Evolutionary conservation across 1,284 basidiomycete genomes (phyloP).

Genomic region (Sporisorium exsertum): DNA sequence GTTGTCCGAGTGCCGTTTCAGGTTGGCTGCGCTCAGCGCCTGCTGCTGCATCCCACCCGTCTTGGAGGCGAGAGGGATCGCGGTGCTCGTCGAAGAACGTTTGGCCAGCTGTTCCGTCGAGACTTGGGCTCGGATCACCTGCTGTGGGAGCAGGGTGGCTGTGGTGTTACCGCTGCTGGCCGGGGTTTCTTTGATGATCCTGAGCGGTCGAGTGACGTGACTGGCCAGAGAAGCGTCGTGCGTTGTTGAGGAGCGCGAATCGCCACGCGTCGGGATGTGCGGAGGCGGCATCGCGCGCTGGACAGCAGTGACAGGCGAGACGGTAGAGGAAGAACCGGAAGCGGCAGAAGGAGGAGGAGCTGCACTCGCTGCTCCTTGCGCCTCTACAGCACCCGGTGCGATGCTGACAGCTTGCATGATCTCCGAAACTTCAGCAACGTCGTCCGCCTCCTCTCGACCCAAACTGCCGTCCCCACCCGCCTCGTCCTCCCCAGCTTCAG

Average conservation of each 20-base stretch:
- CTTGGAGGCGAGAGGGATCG: neutral
- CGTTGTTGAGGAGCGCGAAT: conserved; percentile 18
- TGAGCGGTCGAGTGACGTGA: conserved; percentile 39
- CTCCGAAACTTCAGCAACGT: conserved; percentile 43
- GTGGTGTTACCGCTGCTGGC: neutral
- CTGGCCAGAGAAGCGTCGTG: neutral
- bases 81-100: neutral
- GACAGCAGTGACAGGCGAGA: conserved; percentile 12
- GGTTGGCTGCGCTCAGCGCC: conserved; percentile 29
- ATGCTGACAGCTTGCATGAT: conserved; percentile 45
- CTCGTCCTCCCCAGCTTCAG: conserved; percentile 20
- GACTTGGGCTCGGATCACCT: conserved; percentile 35
- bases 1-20: conserved; percentile 42
- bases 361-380: neutral
- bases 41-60: conserved; percentile 5
- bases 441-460: conserved; percentile 31
- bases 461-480: conserved; percentile 12
- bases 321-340: conserved; percentile 13
- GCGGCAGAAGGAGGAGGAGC: conserved; percentile 22
- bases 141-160: conserved; percentile 19
- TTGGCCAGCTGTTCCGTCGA: conserved; percentile 24
- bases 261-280: conserved; percentile 29
- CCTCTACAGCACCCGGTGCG: conserved; percentile 1
- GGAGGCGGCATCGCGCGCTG: conserved; percentile 1
- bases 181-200: conserved; percentile 27